A percentile compares a stretch with the other conserved stretches of the same genome.
Evolutionary conservation across 1,284 basidiomycete species (phyloP).

Genomic region (Ceratobasidium sp.): DNA sequence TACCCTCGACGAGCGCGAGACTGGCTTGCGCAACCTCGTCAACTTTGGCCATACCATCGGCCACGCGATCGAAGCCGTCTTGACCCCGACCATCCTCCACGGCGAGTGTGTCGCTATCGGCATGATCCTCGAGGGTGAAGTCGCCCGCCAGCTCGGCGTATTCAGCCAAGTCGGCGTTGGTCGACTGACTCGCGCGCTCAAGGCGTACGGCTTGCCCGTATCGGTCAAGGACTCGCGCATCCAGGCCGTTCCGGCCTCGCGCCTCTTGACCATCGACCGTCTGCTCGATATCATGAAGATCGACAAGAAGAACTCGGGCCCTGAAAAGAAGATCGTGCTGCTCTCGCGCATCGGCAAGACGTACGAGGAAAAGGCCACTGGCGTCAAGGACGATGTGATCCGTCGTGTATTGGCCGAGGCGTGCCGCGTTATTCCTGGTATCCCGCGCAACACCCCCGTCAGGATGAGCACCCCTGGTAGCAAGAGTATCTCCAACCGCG

Average conservation of each 20-base stretch:
- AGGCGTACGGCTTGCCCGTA: conserved; percentile 88
- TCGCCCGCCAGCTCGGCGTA: conserved; percentile 87
- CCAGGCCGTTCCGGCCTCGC: conserved; percentile 76
- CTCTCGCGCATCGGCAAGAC: conserved; percentile 92
- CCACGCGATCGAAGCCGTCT: conserved; percentile 93
- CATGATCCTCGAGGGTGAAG: conserved; percentile 94
- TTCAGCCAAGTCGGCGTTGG: conserved; percentile 91
- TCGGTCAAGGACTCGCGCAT: conserved; percentile 83
- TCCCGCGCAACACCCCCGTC: conserved; percentile 75
- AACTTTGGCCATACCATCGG: conserved; percentile 98
- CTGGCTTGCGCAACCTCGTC: conserved; percentile 94
- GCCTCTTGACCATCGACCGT: conserved; percentile 80
- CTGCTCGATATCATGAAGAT: conserved; percentile 93
- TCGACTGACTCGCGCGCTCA: conserved; percentile 83
- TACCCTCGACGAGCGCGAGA: conserved; percentile 94
- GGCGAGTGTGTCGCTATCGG: conserved; percentile 94
- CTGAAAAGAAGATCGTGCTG: conserved; percentile 93
- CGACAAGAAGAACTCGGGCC: conserved; percentile 97
- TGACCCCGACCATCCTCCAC: conserved; percentile 91
- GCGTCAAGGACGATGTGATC: conserved; percentile 85
- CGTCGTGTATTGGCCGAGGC: conserved; percentile 83
- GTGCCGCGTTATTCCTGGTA: conserved; percentile 77
- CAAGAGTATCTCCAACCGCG: conserved; percentile 97
- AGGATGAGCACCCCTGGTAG: conserved; percentile 94
- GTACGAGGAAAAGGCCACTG: conserved; percentile 91